These are phyloP conservation scores for Aspergillus spinulosporus DNA, from an alignment of 2,329 filamentous ascomycete genomes.

Conservation along the genomic window DNA sequence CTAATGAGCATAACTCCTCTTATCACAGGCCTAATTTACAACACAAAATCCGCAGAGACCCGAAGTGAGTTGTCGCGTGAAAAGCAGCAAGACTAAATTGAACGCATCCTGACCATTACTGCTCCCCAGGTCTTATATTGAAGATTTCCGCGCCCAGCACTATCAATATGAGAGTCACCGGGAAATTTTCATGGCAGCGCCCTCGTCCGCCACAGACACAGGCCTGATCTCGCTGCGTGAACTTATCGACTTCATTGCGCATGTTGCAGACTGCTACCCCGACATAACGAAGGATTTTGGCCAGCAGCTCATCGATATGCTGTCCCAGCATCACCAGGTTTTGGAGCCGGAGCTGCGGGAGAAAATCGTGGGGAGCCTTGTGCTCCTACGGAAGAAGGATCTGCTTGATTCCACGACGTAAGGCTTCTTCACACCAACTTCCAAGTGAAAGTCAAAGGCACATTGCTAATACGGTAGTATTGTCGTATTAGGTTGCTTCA, in stretches of 20 bases:
- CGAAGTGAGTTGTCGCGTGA: slow-evolving; percentile 56
- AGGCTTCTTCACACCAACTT: slow-evolving; percentile 20
- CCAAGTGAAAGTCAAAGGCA: not conserved
- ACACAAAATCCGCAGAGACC: slow-evolving; percentile 87
- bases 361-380: slow-evolving; percentile 89
- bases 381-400: slow-evolving; percentile 85
- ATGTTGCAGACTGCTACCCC: slow-evolving; percentile 91
- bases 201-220: slow-evolving; percentile 72
- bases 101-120: not conserved
- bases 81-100: not conserved
- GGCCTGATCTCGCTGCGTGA: slow-evolving; percentile 84
- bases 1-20: slow-evolving; percentile 25
- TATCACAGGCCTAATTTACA: slow-evolving; percentile 71
- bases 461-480: not conserved
- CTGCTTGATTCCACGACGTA: slow-evolving; percentile 77
- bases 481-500: slow-evolving; percentile 64
- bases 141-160: slow-evolving; percentile 86
- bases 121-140: slow-evolving; percentile 70
- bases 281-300: slow-evolving; percentile 75
- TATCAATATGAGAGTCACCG: slow-evolving; percentile 88
- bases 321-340: slow-evolving; percentile 77
- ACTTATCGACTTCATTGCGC: slow-evolving; percentile 88
- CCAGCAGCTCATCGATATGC: slow-evolving; percentile 75
- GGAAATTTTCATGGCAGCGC: slow-evolving; percentile 86
- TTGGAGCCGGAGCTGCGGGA: slow-evolving; percentile 84